A percentile compares a stretch with the other conserved stretches of the same genome.
Evolutionary conservation across 2,329 filamentous ascomycete species (phyloP).

Genomic region (Claviceps purpurea): DNA sequence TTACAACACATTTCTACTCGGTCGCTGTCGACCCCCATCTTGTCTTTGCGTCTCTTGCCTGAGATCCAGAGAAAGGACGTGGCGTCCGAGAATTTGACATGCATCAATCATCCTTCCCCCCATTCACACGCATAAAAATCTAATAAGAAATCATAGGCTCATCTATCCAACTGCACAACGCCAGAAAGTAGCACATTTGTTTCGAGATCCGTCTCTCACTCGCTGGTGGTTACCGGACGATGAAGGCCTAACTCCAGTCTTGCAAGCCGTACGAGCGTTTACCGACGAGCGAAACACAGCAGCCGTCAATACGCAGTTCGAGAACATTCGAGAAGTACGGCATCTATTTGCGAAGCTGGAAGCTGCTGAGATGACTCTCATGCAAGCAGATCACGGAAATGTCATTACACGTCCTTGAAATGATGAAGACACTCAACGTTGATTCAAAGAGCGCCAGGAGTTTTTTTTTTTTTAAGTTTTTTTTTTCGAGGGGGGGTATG

Average conservation of each 20-base stretch:
- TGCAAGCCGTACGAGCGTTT: conserved; percentile 67
- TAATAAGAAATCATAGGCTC: conserved; percentile 42
- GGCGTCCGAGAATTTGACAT: too few species aligned
- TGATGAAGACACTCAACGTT: background rate
- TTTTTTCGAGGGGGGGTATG: too few species aligned
- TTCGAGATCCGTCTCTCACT: conserved; percentile 55
- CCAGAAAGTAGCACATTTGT: conserved; percentile 60
- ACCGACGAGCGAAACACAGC: conserved; percentile 61
- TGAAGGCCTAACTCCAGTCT: conserved; percentile 58
- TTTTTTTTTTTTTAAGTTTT: too few species aligned
- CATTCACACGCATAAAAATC: too few species aligned
- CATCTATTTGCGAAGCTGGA: conserved; percentile 54
- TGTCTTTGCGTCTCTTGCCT: too few species aligned
- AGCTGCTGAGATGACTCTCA: conserved; percentile 8
- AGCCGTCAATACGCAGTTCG: conserved; percentile 41
- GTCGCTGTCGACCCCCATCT: too few species aligned
- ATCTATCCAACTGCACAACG: conserved; percentile 68
- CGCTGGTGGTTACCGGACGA: conserved; percentile 86
- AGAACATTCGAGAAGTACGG: conserved; percentile 62
- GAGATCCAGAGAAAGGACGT: too few species aligned
- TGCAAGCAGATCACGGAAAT: background rate
- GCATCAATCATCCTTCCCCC: too few species aligned
- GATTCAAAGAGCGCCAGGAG: too few species aligned
- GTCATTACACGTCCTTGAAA: background rate
- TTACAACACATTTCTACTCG: background rate